Conservation (phyloP, 768 basidiomycete genomes). For the Hemileccinum rubropunctum region DNA sequence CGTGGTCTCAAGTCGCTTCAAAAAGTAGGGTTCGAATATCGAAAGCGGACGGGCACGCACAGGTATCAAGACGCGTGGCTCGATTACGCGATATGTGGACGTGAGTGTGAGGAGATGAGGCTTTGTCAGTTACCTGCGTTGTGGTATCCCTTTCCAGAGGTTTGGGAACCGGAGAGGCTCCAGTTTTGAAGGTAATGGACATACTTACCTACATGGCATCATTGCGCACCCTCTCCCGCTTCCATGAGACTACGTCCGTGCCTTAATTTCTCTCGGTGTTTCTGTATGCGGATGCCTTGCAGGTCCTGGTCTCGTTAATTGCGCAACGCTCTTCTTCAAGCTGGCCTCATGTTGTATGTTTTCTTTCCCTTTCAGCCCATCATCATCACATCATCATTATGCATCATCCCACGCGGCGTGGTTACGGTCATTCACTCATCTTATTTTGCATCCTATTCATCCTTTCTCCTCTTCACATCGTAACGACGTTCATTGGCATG, state of each 20-base stretch:
- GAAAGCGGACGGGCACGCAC: conserved; percentile 35
- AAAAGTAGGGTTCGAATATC: conserved; percentile 36
- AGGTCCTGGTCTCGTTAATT: conserved; percentile 19
- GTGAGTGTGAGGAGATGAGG: conserved; percentile 17
- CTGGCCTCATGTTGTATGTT: conserved; percentile 8
- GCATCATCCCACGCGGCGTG: conserved; percentile 16
- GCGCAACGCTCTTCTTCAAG: conserved; percentile 9
- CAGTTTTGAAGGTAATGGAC: conserved; percentile 17
- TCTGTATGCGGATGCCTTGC: conserved; percentile 11
- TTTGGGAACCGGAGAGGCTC: conserved; percentile 28
- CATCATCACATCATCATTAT: conserved; percentile 11
- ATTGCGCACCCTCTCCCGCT: background rate
- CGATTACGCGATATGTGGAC: conserved; percentile 28
- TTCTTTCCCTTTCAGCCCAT: background rate
- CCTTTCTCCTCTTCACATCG: conserved; percentile 1
- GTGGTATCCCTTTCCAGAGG: conserved; percentile 36
- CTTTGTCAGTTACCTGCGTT: conserved; percentile 24
- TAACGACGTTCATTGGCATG: conserved; percentile 3
- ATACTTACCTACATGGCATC: background rate
- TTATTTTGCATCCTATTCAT: conserved; percentile 11
- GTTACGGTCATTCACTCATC: conserved; percentile 12
- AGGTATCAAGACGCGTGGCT: conserved; percentile 37
- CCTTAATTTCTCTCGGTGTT: conserved; percentile 1
- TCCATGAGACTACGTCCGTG: background rate
- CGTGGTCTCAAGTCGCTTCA: conserved; percentile 30